Conservation (phyloP, 2,329 filamentous ascomycete species). For the Neodidymelliopsis sp. region DNA sequence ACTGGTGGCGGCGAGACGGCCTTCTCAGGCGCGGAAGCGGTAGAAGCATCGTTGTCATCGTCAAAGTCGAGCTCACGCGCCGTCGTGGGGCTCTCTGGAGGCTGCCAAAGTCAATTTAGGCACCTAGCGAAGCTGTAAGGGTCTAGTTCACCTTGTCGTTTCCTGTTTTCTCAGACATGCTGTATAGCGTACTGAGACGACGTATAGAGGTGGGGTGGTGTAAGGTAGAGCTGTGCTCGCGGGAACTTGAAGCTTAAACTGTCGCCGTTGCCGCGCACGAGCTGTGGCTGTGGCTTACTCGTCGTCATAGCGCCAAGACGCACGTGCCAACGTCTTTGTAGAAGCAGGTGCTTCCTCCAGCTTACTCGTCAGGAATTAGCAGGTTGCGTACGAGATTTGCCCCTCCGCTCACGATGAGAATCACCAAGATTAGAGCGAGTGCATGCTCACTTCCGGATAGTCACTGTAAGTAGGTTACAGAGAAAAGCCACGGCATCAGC, state of each 20-base stretch:
- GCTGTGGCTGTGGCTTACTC: slow-evolving; percentile 12
- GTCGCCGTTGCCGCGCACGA: slow-evolving; percentile 16
- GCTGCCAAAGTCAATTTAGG: slow-evolving; percentile 20
- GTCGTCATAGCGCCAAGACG: slow-evolving; percentile 19
- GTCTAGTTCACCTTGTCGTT: slow-evolving; percentile 42
- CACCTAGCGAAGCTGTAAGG: not conserved
- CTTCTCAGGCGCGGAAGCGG: slow-evolving; percentile 33
- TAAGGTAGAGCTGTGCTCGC: slow-evolving; percentile 1
- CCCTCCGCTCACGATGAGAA: too few relatives aligned
- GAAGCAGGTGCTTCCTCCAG: too few relatives aligned
- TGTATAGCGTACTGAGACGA: not conserved
- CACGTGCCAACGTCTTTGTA: slow-evolving; percentile 6
- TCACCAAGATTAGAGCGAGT: too few relatives aligned
- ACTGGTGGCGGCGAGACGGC: slow-evolving; percentile 40
- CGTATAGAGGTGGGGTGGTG: slow-evolving; percentile 1
- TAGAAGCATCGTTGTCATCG: slow-evolving; percentile 60
- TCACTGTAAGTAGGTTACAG: too few relatives aligned
- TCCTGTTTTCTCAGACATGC: slow-evolving; percentile 16
- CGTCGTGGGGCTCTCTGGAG: slow-evolving; percentile 55
- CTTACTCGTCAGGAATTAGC: too few relatives aligned
- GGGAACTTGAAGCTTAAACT: slow-evolving; percentile 10
- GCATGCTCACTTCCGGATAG: too few relatives aligned
- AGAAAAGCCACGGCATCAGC: too few relatives aligned
- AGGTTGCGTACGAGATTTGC: too few relatives aligned
- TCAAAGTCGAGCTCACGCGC: slow-evolving; percentile 65